Conservation (phyloP, 345 rosid genomes). For the Pistacia atlantica region DNA sequence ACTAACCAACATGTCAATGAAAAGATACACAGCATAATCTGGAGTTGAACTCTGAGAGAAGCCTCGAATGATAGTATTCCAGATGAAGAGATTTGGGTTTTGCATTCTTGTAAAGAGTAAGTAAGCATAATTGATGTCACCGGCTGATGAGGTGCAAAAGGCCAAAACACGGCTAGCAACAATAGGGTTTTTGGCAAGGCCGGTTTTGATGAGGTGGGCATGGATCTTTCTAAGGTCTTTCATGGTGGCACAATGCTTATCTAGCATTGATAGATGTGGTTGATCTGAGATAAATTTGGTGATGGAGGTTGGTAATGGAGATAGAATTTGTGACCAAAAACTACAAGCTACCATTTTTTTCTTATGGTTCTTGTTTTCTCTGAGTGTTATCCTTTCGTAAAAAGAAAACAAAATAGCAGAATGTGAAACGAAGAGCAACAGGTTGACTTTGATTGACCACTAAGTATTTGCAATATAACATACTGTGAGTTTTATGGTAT, state of each 20-base stretch:
- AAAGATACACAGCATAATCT: slow-evolving; percentile 48
- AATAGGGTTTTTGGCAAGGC: slow-evolving; percentile 42
- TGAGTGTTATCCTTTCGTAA: background rate
- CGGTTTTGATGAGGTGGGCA: slow-evolving; percentile 72
- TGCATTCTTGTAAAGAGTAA: slow-evolving; percentile 46
- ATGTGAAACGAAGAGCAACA: no score
- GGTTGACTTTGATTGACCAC: no score
- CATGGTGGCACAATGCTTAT: slow-evolving; percentile 51
- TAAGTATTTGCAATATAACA: no score
- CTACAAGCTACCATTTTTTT: slow-evolving; percentile 24
- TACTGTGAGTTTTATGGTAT: no score
- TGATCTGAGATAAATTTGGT: slow-evolving; percentile 37
- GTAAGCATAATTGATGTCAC: slow-evolving; percentile 69
- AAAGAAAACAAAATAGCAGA: no score
- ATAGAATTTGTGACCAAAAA: slow-evolving; percentile 24
- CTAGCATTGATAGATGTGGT: slow-evolving; percentile 50
- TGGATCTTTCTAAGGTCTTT: slow-evolving; percentile 69
- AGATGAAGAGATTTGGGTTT: slow-evolving; percentile 56
- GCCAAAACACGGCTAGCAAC: slow-evolving; percentile 71
- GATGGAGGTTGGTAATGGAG: slow-evolving; percentile 27
- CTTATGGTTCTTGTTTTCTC: slow-evolving; percentile 13
- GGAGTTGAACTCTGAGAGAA: slow-evolving; percentile 69
- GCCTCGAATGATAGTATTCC: slow-evolving; percentile 78
- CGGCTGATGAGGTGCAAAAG: slow-evolving; percentile 56
- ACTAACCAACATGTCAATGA: slow-evolving; percentile 56